Percentiles rank a stretch among this genome's conserved stretches.
These are phyloP conservation scores for Fonsecaea multimorphosa DNA, from an alignment of 2,329 filamentous ascomycete species.

Conservation along the genomic window DNA sequence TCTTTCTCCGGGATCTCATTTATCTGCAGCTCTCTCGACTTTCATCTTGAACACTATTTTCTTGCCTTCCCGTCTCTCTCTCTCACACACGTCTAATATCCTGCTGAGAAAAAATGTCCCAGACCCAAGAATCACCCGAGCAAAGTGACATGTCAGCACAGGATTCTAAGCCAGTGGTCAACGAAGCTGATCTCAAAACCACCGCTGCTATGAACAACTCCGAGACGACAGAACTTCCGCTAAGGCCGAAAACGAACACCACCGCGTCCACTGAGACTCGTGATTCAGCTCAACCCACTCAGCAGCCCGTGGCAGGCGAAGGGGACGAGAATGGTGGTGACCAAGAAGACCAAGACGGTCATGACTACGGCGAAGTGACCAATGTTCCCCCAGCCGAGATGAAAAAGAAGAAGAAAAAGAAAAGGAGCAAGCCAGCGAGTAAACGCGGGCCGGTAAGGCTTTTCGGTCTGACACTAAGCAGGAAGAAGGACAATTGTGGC, in stretches of 20 bases:
- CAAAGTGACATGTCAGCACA: not conserved
- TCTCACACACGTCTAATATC: not conserved
- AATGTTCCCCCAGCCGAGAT: conserved; percentile 32
- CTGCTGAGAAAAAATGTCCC: not conserved
- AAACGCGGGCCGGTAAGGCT: conserved; percentile 46
- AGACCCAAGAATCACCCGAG: not conserved
- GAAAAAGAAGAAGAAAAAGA: conserved; percentile 46
- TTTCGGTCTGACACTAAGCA: conserved; percentile 25
- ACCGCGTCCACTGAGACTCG: not conserved
- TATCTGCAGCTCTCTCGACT: not conserved
- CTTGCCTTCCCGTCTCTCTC: not conserved
- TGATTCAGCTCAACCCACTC: not conserved
- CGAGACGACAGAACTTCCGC: conserved; percentile 1
- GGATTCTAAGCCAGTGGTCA: not conserved
- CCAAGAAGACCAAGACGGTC: conserved; percentile 12
- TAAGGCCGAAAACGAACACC: not conserved
- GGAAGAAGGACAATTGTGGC: not conserved
- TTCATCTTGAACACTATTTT: too few relatives aligned
- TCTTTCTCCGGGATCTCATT: not conserved
- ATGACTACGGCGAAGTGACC: conserved; percentile 28
- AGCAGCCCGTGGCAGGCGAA: not conserved
- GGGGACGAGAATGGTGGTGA: conserved; percentile 9
- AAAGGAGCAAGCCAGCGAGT: conserved; percentile 45
- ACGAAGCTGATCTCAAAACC: not conserved
- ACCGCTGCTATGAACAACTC: not conserved